A percentile compares a stretch with the other conserved stretches of the same genome.
Evolutionary conservation across 805 yeast species (phyloP).

Genomic region (Ogataea henricii): DNA sequence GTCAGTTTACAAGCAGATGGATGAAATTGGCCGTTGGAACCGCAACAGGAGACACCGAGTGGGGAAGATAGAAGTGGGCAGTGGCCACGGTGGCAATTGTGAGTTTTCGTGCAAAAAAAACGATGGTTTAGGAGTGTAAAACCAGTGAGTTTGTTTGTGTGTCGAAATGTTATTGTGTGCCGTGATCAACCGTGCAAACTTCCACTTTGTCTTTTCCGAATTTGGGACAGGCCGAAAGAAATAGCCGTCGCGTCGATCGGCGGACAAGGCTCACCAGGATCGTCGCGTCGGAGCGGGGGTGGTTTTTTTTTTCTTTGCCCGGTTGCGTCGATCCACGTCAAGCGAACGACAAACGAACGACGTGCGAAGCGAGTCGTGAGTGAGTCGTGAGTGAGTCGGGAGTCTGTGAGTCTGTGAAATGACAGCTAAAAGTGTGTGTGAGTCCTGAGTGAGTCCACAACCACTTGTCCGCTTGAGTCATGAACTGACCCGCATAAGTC

Average conservation of each 20-base stretch:
- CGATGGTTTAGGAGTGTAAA: not conserved
- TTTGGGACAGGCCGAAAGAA: not conserved
- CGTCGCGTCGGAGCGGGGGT: not conserved
- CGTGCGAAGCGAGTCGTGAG: no score
- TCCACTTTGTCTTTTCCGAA: constrained; percentile 9
- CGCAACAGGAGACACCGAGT: not conserved
- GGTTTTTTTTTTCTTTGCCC: not conserved
- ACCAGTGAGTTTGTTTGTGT: not conserved
- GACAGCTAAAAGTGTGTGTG: no score
- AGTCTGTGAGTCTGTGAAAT: no score
- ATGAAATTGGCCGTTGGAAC: constrained; percentile 2
- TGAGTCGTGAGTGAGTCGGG: no score
- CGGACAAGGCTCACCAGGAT: no score
- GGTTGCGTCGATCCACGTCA: not conserved
- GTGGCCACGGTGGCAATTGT: not conserved
- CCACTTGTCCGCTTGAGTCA: no score
- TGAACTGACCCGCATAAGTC: no score
- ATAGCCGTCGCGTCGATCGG: not conserved
- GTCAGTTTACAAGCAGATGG: not conserved
- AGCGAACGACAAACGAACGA: not conserved
- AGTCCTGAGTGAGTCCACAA: no score
- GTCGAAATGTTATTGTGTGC: not conserved
- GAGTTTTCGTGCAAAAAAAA: not conserved
- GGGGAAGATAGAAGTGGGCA: not conserved
- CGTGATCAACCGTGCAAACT: constrained; percentile 9